These are phyloP conservation scores for Telopea speciosissima DNA, from an alignment of 177 flowering plant genomes.

Conservation along the genomic window DNA sequence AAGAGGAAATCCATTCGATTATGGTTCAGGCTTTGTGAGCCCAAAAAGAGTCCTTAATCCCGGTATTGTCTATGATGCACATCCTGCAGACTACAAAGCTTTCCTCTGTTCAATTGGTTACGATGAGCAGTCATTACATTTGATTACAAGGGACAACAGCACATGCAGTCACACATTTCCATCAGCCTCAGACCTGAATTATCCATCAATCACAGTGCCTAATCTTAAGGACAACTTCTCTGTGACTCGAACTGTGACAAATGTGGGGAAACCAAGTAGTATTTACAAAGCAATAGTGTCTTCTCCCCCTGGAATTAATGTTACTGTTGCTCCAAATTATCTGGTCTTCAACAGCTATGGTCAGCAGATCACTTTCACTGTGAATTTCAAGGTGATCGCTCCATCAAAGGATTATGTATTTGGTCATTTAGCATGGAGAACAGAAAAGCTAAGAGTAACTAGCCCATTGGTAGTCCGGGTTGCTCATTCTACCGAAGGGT, in stretches of 20 bases:
- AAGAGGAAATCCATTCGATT: constrained; percentile 61
- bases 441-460: constrained; percentile 31
- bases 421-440: constrained; percentile 63
- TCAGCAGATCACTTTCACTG: constrained; percentile 53
- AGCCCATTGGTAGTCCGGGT: constrained; percentile 52
- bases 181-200: constrained; percentile 45
- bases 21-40: constrained; percentile 60
- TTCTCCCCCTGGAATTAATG: constrained; percentile 49
- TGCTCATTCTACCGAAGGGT: constrained; percentile 25
- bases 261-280: constrained; percentile 53
- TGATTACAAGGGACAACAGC: constrained; percentile 52
- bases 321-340: constrained; percentile 43
- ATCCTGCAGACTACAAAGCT: constrained; percentile 40
- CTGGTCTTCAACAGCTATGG: constrained; percentile 43
- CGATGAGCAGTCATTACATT: constrained; percentile 30
- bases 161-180: constrained; percentile 34
- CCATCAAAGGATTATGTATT: constrained; percentile 54
- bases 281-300: constrained; percentile 45
- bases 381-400: constrained; percentile 44
- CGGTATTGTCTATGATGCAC: constrained; percentile 61
- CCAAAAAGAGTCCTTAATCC: constrained; percentile 59
- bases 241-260: constrained; percentile 56
- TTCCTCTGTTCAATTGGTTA: constrained; percentile 71
- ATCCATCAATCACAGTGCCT: constrained; percentile 69
- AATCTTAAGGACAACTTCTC: constrained; percentile 33